These are phyloP conservation scores for Colletotrichum sansevieriae DNA, from an alignment of 2,329 filamentous ascomycete genomes.

Conservation along the genomic window DNA sequence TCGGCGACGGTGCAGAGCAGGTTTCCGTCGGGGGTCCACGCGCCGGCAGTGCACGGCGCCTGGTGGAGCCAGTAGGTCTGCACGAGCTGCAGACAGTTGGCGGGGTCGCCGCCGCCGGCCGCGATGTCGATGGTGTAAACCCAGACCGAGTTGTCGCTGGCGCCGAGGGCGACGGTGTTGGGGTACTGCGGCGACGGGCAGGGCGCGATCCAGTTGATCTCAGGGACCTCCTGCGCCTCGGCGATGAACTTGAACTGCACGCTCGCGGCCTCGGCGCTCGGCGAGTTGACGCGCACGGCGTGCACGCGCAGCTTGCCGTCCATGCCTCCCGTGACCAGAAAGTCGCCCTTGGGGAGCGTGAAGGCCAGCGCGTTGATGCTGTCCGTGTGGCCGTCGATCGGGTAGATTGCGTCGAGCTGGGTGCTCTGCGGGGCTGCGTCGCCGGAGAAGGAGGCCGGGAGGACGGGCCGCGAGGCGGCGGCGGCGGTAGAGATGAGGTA, in stretches of 20 bases:
- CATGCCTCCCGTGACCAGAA: constrained; percentile 86
- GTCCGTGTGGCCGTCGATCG: constrained; percentile 91
- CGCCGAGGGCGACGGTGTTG: constrained; percentile 89
- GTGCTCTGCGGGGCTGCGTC: constrained; percentile 64
- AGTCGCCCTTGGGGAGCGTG: constrained; percentile 85
- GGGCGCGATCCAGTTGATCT: constrained; percentile 89
- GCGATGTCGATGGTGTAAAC: constrained; percentile 86
- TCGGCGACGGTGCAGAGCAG: constrained; percentile 91
- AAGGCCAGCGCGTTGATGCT: constrained; percentile 90
- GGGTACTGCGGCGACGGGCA: constrained; percentile 79
- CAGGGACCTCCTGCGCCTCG: constrained; percentile 89
- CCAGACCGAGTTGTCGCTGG: constrained; percentile 93
- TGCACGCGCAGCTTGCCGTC: constrained; percentile 86
- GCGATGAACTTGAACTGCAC: constrained; percentile 71
- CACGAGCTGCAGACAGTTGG: constrained; percentile 75
- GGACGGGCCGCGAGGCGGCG: constrained; percentile 72
- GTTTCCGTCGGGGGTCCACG: constrained; percentile 90
- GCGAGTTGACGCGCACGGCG: constrained; percentile 62
- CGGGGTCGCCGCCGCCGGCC: constrained; percentile 66
- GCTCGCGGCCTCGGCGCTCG: constrained; percentile 58
- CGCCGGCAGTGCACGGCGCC: constrained; percentile 85
- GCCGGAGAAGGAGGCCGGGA: constrained; percentile 79
- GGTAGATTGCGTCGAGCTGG: constrained; percentile 74
- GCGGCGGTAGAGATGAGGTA: constrained; percentile 85
- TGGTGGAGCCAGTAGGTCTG: constrained; percentile 95